Evolutionary conservation across 2,329 filamentous ascomycete genomes (phyloP).

Genomic region (Colletotrichum lini): DNA sequence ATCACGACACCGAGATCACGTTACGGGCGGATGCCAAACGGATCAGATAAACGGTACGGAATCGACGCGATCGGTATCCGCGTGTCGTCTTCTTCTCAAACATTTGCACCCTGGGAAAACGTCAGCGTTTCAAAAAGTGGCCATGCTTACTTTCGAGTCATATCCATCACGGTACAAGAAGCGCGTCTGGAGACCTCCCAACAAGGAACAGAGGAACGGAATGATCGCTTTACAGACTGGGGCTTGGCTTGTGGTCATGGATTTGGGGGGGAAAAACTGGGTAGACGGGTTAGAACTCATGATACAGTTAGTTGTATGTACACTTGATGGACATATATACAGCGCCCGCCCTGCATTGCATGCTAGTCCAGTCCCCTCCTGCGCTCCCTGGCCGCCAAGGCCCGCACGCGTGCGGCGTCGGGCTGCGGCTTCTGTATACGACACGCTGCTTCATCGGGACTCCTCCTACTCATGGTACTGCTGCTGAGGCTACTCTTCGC

Average conservation of each 20-base stretch:
- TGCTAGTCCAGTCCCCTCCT: conserved; percentile 58
- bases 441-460: conserved; percentile 61
- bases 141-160: conserved; percentile 4
- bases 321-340: conserved; percentile 58
- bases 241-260: conserved; percentile 12
- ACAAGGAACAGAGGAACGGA: background rate
- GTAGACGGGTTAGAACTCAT: conserved; percentile 34
- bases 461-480: conserved; percentile 54
- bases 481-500: conserved; percentile 49
- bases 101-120: conserved; percentile 11
- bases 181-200: conserved; percentile 4
- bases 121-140: background rate
- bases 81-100: background rate
- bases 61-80: conserved; percentile 27
- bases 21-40: conserved; percentile 12
- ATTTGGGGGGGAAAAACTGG: background rate
- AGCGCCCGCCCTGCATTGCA: conserved; percentile 48
- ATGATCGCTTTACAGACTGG: conserved; percentile 25
- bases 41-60: conserved; percentile 26
- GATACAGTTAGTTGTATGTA: conserved; percentile 44
- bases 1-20: conserved; percentile 27
- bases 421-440: conserved; percentile 64
- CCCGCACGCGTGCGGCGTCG: conserved; percentile 58
- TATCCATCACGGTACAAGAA: conserved; percentile 6
- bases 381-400: conserved; percentile 56